These are phyloP conservation scores for Fusarium siculi DNA, from an alignment of 2,329 filamentous ascomycete genomes.

Conservation along the genomic window DNA sequence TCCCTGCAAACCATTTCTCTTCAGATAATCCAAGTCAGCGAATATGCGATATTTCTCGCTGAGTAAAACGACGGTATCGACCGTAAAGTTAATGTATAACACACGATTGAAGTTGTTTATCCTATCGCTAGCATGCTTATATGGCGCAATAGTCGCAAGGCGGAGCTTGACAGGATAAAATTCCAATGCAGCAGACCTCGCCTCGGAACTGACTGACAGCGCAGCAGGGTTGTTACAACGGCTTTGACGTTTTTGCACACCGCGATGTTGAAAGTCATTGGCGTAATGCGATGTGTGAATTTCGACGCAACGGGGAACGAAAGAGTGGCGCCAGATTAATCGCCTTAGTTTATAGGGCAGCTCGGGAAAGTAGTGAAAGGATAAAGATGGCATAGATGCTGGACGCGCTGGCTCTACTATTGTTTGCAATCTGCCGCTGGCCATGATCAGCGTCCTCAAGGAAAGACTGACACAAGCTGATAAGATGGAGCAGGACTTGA, in stretches of 20 bases:
- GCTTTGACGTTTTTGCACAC: neutral
- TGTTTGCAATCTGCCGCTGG: neutral
- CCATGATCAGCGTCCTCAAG: neutral
- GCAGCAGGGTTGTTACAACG: neutral
- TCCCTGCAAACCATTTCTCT: neutral
- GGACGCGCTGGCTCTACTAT: neutral
- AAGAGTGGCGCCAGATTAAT: neutral
- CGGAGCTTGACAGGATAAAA: neutral
- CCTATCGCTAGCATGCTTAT: neutral
- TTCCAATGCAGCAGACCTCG: neutral
- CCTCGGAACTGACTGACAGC: neutral
- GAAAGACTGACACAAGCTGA: neutral
- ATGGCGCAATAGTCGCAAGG: neutral
- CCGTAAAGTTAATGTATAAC: neutral
- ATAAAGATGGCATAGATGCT: neutral
- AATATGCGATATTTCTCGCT: too few species aligned
- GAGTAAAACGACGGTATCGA: neutral
- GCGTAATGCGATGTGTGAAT: neutral
- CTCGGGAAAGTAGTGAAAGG: neutral
- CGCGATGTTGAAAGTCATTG: neutral
- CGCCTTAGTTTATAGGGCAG: too few species aligned
- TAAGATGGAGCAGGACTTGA: neutral
- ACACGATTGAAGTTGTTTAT: neutral
- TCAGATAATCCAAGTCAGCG: neutral
- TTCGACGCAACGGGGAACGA: neutral